Evolutionary conservation across 805 yeast genomes (phyloP), one percentile per base, ranked within the genome.

Genomic region (Peterozyma toletana): DNA sequence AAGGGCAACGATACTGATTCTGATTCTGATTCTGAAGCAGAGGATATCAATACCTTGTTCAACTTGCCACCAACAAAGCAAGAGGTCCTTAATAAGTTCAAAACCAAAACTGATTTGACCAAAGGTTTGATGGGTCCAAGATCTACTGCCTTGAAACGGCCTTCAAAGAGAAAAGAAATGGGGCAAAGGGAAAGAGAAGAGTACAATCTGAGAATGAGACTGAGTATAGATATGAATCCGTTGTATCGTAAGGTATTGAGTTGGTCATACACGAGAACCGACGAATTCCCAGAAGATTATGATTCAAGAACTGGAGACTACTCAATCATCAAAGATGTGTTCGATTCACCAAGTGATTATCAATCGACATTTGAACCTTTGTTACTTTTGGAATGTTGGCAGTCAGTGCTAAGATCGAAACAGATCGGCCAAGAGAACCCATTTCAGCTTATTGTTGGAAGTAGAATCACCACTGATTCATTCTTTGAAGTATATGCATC

Each of bases 311-410:
- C 10, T 11, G 60, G 62, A 3, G 54, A 61, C 1, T 77, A 75
- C 53, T 53, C 56, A 1, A 59, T 66, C 0, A 82, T 86, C 5
- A 73, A 75, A 29, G 79, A 79, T 50, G 54, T 62, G 1, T 93
- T 86, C 55, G 45, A 54, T 0, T 65, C 75, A 41, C 78, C 80
- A 4, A 67, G 64, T n/a, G 88, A 84, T 2, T 93, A 95, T 55
- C 75, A 75, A 39, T 66, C 68, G 33, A 70, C 76, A 1, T 83
- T 87, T 60, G 86, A 82, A 51, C 99, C 99, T 0, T 68, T 93
- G 37, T 65, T 93, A 37, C 64, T 90, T 57, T 63, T 91, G 35
- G 99, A 93, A 63, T 86, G 96, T 50, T 95, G 98, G 97, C 96
- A 90, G 55, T 84, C 87, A 0, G 75, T 93, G 27, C 83, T 80